Conservation (phyloP, 2,329 filamentous ascomycete species). For the Elsinoe batatas region DNA sequence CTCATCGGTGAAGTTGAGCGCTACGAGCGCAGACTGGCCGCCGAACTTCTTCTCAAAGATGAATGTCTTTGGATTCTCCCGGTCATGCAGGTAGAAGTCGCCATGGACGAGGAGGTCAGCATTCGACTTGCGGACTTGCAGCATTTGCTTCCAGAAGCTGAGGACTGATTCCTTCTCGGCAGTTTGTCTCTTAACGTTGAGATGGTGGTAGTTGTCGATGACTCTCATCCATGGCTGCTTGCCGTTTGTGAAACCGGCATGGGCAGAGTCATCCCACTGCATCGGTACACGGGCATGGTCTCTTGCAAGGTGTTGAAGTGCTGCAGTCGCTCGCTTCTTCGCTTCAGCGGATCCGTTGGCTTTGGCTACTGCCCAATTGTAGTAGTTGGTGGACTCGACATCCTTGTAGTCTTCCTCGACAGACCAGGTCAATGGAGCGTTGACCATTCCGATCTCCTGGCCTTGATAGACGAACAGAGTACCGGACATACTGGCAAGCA, state of each 20-base stretch:
- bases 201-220: slow-evolving; percentile 50
- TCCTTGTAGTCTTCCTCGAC: slow-evolving; percentile 58
- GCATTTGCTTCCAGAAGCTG: slow-evolving; percentile 50
- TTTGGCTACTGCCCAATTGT: slow-evolving; percentile 30
- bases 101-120: slow-evolving; percentile 59
- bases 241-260: slow-evolving; percentile 55
- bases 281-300: slow-evolving; percentile 65
- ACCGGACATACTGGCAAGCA: slow-evolving; percentile 49
- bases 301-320: slow-evolving; percentile 49
- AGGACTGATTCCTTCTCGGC: slow-evolving; percentile 44
- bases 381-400: slow-evolving; percentile 42
- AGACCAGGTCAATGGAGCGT: slow-evolving; percentile 50
- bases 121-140: slow-evolving; percentile 47
- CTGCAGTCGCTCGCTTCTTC: slow-evolving; percentile 39
- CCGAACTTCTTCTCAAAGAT: slow-evolving; percentile 31
- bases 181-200: slow-evolving; percentile 53
- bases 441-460: slow-evolving; percentile 58
- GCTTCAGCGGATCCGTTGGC: slow-evolving; percentile 26
- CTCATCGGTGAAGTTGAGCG: slow-evolving; percentile 31
- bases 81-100: slow-evolving; percentile 47
- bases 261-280: slow-evolving; percentile 53
- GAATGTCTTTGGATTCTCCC: slow-evolving; percentile 45
- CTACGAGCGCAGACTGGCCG: slow-evolving; percentile 26
- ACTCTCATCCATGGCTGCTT: slow-evolving; percentile 60
- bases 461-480: slow-evolving; percentile 62